Base-by-base conservation (phyloP, 1,284 basidiomycete species). In the Heterobasidion annosum region DNA sequence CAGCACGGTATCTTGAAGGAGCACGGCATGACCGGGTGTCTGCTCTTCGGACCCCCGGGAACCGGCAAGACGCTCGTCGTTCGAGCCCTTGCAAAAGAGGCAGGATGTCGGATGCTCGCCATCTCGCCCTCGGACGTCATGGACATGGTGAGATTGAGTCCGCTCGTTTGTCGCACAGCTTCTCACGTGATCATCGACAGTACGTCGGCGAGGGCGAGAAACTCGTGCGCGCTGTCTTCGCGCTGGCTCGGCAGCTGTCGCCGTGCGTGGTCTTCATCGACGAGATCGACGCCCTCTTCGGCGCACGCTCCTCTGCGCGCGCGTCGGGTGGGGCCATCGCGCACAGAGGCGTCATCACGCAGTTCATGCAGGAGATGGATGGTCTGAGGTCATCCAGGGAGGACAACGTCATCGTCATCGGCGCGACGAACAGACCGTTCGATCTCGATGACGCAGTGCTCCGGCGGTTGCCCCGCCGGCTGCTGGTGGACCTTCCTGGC, bases 311-410 rank as follows among this genome's bases (percentile, higher is more conserved):
- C 61, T 88, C 88, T 50, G 80, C 83, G 15, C 81, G 90, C 19
- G 90, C 92, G 57, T 84, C 85, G 53, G 92, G 91, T 6, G 85
- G 91, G 58, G 87, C 74, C 57, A 82, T 88, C 67, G 93, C 88
- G 34, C 93, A 92, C 69, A 81, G 90, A 59, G 85, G 87, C 32
- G 81, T 91, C 53, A 85, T 93, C 64, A 90, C 91, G 18, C 94
- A 98, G 67, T 95, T 98, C 67, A 98, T 98, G 95, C 94, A 98
- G 67, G 94, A 97, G 67, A 98, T 98, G 94, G 95, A 98, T 64
- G 95, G 95, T 2, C 71, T 96, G 55, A 91, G 82, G 64, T 81
- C 86, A 8, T 86, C 83, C 34, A 80, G 79, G 63, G 91, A 92
- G 61, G 85, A 86, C 64, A 88, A 82, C 58, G 85, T 98, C 52